Evolutionary conservation across 1,139 yeast species (phyloP).

Genomic region (Hanseniaspora sp.): DNA sequence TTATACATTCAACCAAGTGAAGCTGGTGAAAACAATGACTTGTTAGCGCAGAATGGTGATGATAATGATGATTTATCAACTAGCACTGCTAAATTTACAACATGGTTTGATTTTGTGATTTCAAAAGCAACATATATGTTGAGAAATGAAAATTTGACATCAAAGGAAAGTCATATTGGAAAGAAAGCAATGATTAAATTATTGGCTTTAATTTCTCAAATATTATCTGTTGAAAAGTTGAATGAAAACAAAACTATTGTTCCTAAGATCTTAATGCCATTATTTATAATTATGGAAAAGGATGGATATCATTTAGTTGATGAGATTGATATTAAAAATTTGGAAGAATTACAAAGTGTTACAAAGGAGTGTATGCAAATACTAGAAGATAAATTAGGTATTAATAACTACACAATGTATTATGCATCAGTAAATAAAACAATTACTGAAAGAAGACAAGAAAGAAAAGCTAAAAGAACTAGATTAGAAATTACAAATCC

Average conservation of each 20-base stretch:
- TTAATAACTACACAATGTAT: conserved; percentile 54
- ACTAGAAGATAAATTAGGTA: conserved; percentile 61
- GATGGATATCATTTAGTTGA: conserved; percentile 30
- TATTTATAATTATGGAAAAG: conserved; percentile 43
- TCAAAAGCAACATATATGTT: conserved; percentile 50
- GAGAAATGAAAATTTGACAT: conserved; percentile 48
- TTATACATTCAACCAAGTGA: conserved; percentile 30
- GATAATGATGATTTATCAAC: conserved; percentile 22
- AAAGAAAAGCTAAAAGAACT: conserved; percentile 66
- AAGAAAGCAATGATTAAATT: conserved; percentile 58
- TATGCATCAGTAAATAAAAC: conserved; percentile 53
- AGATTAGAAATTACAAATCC: conserved; percentile 72
- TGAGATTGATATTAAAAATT: conserved; percentile 27
- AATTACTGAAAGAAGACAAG: conserved; percentile 55
- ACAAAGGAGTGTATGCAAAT: conserved; percentile 60
- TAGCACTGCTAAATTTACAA: conserved; percentile 25
- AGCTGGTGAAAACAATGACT: conserved; percentile 20
- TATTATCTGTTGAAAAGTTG: conserved; percentile 35
- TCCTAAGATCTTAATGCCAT: conserved; percentile 43
- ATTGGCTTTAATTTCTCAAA: conserved; percentile 46
- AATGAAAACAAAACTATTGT: conserved; percentile 29
- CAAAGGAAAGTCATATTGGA: conserved; percentile 42
- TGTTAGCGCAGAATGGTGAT: conserved; percentile 15
- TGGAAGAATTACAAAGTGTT: conserved; percentile 45
- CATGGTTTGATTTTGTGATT: conserved; percentile 55